Evolutionary conservation across 495 filamentous ascomycete genomes (phyloP).

Genomic region (Neurospora africana): DNA sequence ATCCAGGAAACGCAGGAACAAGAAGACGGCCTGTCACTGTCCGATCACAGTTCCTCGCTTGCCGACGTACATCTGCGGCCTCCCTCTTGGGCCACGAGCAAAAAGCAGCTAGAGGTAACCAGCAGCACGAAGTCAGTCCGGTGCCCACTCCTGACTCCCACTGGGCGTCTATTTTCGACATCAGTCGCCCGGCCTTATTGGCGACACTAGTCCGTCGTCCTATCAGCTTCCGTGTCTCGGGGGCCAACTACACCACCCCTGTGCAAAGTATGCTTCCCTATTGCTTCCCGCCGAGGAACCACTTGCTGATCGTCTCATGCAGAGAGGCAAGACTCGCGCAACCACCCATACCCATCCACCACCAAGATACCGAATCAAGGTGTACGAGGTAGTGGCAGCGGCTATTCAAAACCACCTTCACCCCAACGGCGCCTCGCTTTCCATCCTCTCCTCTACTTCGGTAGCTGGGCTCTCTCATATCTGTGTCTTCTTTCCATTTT

Average conservation of each 20-base stretch:
- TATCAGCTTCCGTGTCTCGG: conserved; percentile 20
- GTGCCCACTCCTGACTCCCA: conserved; percentile 19
- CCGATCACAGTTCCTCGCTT: conserved; percentile 8
- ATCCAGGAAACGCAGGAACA: conserved; percentile 11
- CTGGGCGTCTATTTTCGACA: conserved; percentile 29
- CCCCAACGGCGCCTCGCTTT: conserved; percentile 27
- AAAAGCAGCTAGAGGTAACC: conserved; percentile 4
- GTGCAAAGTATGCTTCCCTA: conserved; percentile 16
- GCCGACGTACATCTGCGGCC: conserved; percentile 13
- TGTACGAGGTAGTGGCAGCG: conserved; percentile 29
- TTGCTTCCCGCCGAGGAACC: conserved; percentile 14
- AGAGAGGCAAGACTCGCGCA: conserved; percentile 22
- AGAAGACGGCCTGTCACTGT: conserved; percentile 3
- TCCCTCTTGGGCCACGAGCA: conserved; percentile 13
- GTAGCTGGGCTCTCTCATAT: conserved; percentile 48
- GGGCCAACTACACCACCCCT: conserved; percentile 11
- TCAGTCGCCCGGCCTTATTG: conserved; percentile 25
- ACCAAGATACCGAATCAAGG: conserved; percentile 7
- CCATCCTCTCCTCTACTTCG: conserved; percentile 28
- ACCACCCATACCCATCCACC: conserved; percentile 5
- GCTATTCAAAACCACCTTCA: conserved; percentile 43
- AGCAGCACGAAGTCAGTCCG: conserved; percentile 15
- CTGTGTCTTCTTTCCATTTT: conserved; percentile 20
- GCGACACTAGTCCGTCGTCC: conserved; percentile 14
- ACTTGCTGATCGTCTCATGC: conserved; percentile 28